Base-by-base conservation (phyloP, 768 basidiomycete species). In the Coprinellus aureogranulatus region DNA sequence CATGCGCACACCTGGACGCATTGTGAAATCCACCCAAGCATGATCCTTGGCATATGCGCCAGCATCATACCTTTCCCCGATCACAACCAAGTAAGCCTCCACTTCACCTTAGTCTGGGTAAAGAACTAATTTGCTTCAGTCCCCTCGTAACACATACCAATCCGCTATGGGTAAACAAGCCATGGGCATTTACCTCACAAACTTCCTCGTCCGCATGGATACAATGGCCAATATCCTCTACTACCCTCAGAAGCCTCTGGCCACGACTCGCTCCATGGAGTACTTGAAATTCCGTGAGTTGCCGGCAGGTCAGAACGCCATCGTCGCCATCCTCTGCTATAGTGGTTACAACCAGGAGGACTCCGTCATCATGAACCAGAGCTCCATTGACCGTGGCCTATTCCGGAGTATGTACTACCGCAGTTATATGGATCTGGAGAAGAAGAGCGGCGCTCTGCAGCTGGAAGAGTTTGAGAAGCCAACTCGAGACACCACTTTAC, bases 121-220 rank as follows among this genome's bases (percentile, higher is more conserved):
- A 25, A 34, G 58, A 27, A 57, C 40, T 49, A 27, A 58, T 25
- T 50, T 31, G 39, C 28, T 54, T 30, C 61, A 98, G 92, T 99
- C 96, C 58, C 96, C 96, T 63, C 97, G 96, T 86, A 99, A 99
- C 70, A 99, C 96, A 3, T 99, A 99, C 68, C 96, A 99, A 77
- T 98, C 96, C 45, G 96, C 96, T 53, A 99, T 99, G 96, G 97
- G 97, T 65, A 99, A 99, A 77, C 96, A 99, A 85, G 96, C 96
- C 11, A 99, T 99, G 96, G 96, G 97, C 51, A 94, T 98, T 63
- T 97, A 91, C 75, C 82, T 98, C 34, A 98, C 96, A 34, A 99
- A 98, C 74, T 99, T 96, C 81, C 84, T 97, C 64, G 90, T 98
- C 64, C 93, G 96, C 54, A 96, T 98, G 94, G 96, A 99, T 72